phyloP scores from a whole-genome alignment of 441 rosid genomes.

The Jatropha podagrica region DNA sequence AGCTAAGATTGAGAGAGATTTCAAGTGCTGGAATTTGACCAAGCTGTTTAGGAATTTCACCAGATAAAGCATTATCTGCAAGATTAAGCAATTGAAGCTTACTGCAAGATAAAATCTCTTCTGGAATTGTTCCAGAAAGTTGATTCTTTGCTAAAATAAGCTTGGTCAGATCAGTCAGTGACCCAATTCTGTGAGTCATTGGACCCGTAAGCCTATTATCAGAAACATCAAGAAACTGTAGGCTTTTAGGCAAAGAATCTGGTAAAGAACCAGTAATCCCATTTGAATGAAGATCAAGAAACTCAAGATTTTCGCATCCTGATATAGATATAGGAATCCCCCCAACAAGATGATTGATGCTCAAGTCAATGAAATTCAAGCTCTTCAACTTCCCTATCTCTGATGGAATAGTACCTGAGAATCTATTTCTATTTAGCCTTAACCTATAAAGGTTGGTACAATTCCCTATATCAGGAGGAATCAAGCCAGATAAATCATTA shows the following conservation, averaged over 20 bases:
- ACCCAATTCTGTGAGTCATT: slow-evolving; percentile 53
- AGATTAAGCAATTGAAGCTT: slow-evolving; percentile 75
- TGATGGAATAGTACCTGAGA: slow-evolving; percentile 67
- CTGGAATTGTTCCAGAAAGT: slow-evolving; percentile 69
- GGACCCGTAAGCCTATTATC: slow-evolving; percentile 64
- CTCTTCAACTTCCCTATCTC: slow-evolving; percentile 54
- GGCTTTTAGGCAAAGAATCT: slow-evolving; percentile 62
- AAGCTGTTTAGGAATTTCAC: slow-evolving; percentile 68
- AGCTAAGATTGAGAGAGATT: slow-evolving; percentile 88
- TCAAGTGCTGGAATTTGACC: slow-evolving; percentile 72
- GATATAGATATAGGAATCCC: slow-evolving; percentile 55
- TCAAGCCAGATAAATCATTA: slow-evolving; percentile 65
- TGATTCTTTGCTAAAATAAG: slow-evolving; percentile 67
- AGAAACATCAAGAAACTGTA: slow-evolving; percentile 68
- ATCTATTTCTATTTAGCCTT: slow-evolving; percentile 64
- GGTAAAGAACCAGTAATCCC: slow-evolving; percentile 71
- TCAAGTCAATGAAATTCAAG: slow-evolving; percentile 59
- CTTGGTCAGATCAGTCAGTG: slow-evolving; percentile 68
- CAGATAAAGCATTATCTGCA: slow-evolving; percentile 68
- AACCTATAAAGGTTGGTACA: slow-evolving; percentile 55
- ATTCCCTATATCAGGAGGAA: slow-evolving; percentile 62
- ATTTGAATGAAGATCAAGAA: slow-evolving; percentile 82
- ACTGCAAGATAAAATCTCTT: slow-evolving; percentile 65
- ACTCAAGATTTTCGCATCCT: slow-evolving; percentile 69
- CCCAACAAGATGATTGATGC: slow-evolving; percentile 68